phyloP scores from a whole-genome alignment of 2,329 filamentous ascomycete species.

The Colletotrichum tamarilloi region DNA sequence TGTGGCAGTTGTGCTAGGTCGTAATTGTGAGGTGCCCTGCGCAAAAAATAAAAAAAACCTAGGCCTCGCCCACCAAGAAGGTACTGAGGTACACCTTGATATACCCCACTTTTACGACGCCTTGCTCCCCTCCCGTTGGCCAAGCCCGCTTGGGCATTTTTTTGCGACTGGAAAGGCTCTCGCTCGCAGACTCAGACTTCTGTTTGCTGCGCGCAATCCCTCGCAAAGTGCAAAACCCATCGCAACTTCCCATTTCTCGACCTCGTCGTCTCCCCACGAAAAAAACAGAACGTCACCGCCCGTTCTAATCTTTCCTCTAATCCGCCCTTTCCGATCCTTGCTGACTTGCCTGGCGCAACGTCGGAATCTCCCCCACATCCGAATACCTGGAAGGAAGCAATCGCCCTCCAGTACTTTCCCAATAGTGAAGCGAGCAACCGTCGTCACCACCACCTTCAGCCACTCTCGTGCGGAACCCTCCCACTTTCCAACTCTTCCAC shows the following conservation, averaged over 20 bases:
- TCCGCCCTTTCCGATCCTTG: conserved; percentile 34
- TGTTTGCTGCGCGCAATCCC: conserved; percentile 29
- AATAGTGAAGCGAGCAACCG: conserved; percentile 33
- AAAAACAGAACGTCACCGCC: conserved; percentile 27
- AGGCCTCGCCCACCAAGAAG: conserved; percentile 1
- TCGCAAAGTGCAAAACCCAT: conserved; percentile 30
- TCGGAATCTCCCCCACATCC: conserved; percentile 36
- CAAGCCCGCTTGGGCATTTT: conserved; percentile 37
- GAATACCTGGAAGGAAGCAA: conserved; percentile 41
- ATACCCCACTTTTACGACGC: conserved; percentile 13
- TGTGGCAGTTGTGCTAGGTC: conserved; percentile 5
- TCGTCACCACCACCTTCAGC: conserved; percentile 27
- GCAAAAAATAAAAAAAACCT: conserved; percentile 9
- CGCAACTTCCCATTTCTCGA: conserved; percentile 31
- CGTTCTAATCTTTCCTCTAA: conserved; percentile 8
- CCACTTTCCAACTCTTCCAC: conserved; percentile 28
- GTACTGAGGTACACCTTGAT: background rate
- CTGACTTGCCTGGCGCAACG: conserved; percentile 54
- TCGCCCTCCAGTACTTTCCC: conserved; percentile 40
- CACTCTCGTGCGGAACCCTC: conserved; percentile 33
- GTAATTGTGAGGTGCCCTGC: background rate
- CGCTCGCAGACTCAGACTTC: background rate
- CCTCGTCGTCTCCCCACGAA: background rate
- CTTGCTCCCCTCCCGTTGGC: conserved; percentile 24
- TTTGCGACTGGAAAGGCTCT: conserved; percentile 35